Evolutionary conservation across 805 yeast genomes (phyloP), one percentile per base, ranked within the genome.

Genomic region (Grigorovia humatica): DNA sequence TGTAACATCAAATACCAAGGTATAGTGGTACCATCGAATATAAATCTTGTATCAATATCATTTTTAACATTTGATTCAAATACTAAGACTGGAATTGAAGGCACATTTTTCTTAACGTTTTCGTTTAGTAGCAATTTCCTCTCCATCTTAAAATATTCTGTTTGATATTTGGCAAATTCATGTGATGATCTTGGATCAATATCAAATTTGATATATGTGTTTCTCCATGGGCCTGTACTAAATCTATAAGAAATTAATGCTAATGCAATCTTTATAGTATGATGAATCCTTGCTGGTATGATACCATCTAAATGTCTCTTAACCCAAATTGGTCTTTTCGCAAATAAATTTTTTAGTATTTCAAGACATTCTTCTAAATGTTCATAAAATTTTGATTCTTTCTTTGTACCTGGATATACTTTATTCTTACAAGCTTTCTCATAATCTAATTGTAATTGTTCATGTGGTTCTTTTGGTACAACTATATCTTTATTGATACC

Each of bases 211-310:
- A 89, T 81, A 64, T 84, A 88, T 11, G 93, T 80, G 54, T 88
- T 88, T 59, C 98, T 76, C 96, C 96, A 93, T 0, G 98, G 99
- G 0, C 99, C 99, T 61, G 85, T 85, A 41, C 85, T 80, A 64
- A 82, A 85, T 44, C 88, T 77, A 64, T 81, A 93, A 0, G 96
- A 77, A 0, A 88, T 85, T 64, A 86, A 83, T 0, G 98, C 96
- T 48, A 93, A 66, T 0, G 96, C 95, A 55, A 78, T 82, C 58
- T 85, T 82, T 45, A 91, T 56, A 61, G 80, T 61, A 41, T 62
- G 65, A 44, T 65, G 67, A 9, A 65, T 53, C 59, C 72, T 54
- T 20, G 65, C 62, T 0, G 87, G 83, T 2, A 82, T 70, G 49
- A 81, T 70, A 7, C 75, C 72, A 51, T 71, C 73, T 20, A 90